These are phyloP conservation scores for Perkinsus chesapeaki DNA, from an alignment of 169 alveolate species.

Conservation along the genomic window DNA sequence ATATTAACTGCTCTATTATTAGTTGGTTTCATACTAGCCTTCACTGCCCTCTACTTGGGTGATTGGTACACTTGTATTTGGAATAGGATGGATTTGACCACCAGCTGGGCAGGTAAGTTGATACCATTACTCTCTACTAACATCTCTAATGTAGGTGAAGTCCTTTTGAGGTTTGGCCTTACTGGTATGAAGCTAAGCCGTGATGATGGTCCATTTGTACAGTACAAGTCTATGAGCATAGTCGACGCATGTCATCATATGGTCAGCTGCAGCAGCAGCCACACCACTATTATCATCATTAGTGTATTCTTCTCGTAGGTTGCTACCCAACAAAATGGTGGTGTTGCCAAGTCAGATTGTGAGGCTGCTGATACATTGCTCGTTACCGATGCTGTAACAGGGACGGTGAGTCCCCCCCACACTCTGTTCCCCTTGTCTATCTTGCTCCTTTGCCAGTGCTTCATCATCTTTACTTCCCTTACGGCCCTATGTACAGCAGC, in stretches of 20 bases:
- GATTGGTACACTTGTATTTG: neutral
- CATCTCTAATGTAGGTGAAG: neutral
- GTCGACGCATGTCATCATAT: neutral
- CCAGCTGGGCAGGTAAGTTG: neutral
- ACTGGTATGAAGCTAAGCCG: neutral
- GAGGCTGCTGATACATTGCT: neutral
- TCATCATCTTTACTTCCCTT: neutral
- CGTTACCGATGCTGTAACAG: neutral
- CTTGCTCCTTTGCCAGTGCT: neutral
- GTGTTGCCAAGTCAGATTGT: neutral
- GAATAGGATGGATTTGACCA: neutral
- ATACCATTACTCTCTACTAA: neutral
- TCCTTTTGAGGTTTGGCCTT: neutral
- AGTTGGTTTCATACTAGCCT: neutral
- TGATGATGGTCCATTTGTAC: neutral
- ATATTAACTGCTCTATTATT: neutral
- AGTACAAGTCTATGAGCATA: neutral
- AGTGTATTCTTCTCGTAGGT: neutral
- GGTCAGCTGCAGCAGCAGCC: neutral
- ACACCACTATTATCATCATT: neutral
- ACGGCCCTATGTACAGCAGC: neutral
- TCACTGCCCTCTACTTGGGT: neutral
- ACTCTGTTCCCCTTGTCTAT: neutral
- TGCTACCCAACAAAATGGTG: neutral
- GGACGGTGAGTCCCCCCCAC: neutral